Evolutionary conservation across 208 protist genomes (phyloP), one percentile per base, ranked within the genome.

Genomic region (Wallacemonas sp.): DNA sequence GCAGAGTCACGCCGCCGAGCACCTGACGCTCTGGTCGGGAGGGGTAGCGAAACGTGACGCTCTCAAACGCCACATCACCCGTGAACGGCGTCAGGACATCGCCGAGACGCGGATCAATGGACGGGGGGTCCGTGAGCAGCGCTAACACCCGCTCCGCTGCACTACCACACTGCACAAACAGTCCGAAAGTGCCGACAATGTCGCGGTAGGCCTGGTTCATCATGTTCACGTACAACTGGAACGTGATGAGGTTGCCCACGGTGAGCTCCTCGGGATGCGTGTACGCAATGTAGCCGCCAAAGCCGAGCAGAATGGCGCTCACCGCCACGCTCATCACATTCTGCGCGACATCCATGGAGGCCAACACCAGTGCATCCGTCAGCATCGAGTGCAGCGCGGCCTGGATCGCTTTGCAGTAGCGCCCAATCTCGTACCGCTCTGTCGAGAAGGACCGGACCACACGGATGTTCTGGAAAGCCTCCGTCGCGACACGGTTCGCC

Each of bases 391-490:
- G 46, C 8, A 65, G 62, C 7, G 67, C 38, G 2, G 38, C 1
- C 11, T 50, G 18, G 23, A 65, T 72, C 11, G 32, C 38, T 10
- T 25, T 28, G 26, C 26, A 18, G 55, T 65, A 72, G 3, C 45
- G 18, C 12, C 32, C 31, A 18, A 63, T 25, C 18, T 72, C 57
- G 29, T 25, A 49, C 20, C 50, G 28, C 55, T 73, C 67, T 25
- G 61, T 52, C 20, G 67, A 49, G 33, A 73, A 73, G 23, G 57
- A 32, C 38, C 67, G 46, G 7, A 73, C 67, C 12, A 57, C 49
- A 22, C 67, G 48, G 25, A 73, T 54, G 31, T 66, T 73, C n/a
- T 41, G 28, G 64, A 73, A 57, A 1, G 67, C 49, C 42, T 73
- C 57, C 36, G 61, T 57, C 22, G 67, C 67, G 29, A 73, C 39